phyloP scores from a whole-genome alignment of 116 monocot species.

The Zostera marina region DNA sequence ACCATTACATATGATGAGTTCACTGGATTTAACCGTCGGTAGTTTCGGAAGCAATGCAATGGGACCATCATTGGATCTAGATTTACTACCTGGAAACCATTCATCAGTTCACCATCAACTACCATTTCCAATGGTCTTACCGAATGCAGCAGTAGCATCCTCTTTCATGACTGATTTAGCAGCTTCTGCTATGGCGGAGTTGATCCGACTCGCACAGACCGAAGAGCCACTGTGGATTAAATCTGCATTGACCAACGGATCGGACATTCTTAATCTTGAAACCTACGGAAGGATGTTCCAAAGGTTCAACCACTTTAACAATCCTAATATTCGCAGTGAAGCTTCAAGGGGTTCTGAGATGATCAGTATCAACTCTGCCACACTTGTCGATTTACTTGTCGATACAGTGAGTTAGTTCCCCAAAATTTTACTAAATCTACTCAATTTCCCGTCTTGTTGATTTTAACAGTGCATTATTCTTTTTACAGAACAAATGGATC shows the following conservation, averaged over 20 bases:
- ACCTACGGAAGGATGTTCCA: constrained; percentile 54
- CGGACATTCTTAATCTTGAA: constrained; percentile 41
- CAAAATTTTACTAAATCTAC: not conserved
- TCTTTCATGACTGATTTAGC: constrained; percentile 68
- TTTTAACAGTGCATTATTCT: not conserved
- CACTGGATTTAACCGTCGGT: constrained; percentile 63
- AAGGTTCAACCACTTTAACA: constrained; percentile 20
- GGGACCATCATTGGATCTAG: constrained; percentile 60
- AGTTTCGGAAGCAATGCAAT: constrained; percentile 19
- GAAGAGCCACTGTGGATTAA: constrained; percentile 73
- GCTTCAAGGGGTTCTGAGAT: constrained; percentile 47
- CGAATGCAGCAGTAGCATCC: constrained; percentile 42
- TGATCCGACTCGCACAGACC: constrained; percentile 49
- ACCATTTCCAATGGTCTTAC: constrained; percentile 18
- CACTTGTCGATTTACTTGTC: constrained; percentile 75
- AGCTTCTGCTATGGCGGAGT: constrained; percentile 51
- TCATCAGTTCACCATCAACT: constrained; percentile 17
- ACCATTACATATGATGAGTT: constrained; percentile 29
- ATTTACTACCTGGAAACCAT: constrained; percentile 45
- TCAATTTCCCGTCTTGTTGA: not conserved
- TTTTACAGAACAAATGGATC: constrained; percentile 42
- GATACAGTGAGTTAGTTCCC: constrained; percentile 34
- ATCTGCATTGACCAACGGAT: constrained; percentile 13
- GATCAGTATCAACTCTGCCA: constrained; percentile 35
- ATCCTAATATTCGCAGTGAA: constrained; percentile 36